Percentiles rank a stretch among this genome's conserved stretches.
These are phyloP conservation scores for Chlamydomonas incerta DNA, from an alignment of 139 green algal genomes.

Conservation along the genomic window DNA sequence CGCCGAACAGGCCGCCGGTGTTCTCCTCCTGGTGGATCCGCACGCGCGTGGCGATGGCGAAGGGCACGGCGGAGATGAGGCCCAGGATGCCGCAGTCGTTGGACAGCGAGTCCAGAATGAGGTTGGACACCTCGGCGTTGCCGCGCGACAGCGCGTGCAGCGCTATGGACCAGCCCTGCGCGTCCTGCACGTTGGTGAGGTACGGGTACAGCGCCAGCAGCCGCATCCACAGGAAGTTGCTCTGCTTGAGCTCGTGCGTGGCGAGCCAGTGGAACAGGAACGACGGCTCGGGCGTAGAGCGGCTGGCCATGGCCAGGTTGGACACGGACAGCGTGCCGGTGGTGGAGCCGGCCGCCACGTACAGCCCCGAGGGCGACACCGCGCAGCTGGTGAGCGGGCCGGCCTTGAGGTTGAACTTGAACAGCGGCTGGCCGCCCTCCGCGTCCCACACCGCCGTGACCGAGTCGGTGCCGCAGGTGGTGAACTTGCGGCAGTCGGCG, in stretches of 20 bases:
- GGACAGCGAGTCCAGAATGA: constrained; percentile 43
- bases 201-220: constrained; percentile 40
- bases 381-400: constrained; percentile 51
- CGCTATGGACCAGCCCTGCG: constrained; percentile 57
- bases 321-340: constrained; percentile 54
- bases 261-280: constrained; percentile 64
- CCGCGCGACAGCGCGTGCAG: constrained; percentile 51
- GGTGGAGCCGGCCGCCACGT: not conserved
- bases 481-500: constrained; percentile 54
- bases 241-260: constrained; percentile 43
- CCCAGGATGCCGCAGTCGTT: constrained; percentile 40
- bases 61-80: constrained; percentile 57
- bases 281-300: constrained; percentile 50
- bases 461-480: constrained; percentile 51
- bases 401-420: constrained; percentile 52
- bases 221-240: constrained; percentile 37
- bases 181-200: constrained; percentile 54
- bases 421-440: constrained; percentile 51
- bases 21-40: constrained; percentile 21
- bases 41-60: constrained; percentile 35
- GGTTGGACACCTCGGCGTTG: constrained; percentile 51
- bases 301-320: constrained; percentile 31
- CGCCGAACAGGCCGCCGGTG: not conserved
- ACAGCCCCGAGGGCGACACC: constrained; percentile 33
- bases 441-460: constrained; percentile 53